Base-by-base conservation (phyloP, 768 basidiomycete genomes). In the Chalciporus sphaerocephalus region DNA sequence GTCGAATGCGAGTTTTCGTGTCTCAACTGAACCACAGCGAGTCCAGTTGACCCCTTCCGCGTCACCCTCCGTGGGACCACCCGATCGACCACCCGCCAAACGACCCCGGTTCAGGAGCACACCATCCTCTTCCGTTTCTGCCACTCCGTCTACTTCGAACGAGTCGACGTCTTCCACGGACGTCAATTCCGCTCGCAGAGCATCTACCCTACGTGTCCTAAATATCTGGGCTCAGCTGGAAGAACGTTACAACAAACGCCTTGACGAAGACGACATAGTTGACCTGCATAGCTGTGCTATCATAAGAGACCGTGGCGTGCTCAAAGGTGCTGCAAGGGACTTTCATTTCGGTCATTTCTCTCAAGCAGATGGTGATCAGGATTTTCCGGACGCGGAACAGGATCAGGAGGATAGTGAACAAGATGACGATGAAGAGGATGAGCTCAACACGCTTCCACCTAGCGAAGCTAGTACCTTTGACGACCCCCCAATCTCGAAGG, bases 201-300 rank as follows among this genome's bases (percentile, higher is more conserved):
- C 76, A 18, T 67, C 63, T 11, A 71, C 74, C 5, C 64, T 71
- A 53, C 80, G 82, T 3, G 68, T 89, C 28, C 66, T 79, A 18
- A 74, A 77, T 53, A 68, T 78, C 12, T 89, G 88, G 87, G 71
- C 76, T 21, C 71, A 77, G 41, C 76, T 91, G 4, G 86, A 78
- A 3, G 79, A 83, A 38, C 76, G 85, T 20, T 85, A 89, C 58
- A 73, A 76, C 25, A 74, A 78, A 40, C 73, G 74, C 35, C 66
- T 87, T 30, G 85, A 87, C 53, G 82, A 90, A 57, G 88, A 91
- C 62, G 88, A 92, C 60, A 82, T 90, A 37, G 71, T 91, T 24
- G 83, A 90, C 56, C 67, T 92, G 3, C 67, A 70, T 44, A 80
- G 78, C 10, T 76, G 73, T 10, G 62, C 75, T 49, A 71, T 91